Evolutionary conservation across 495 filamentous ascomycete genomes (phyloP).

Genomic region (Aspergillus indologenus): DNA sequence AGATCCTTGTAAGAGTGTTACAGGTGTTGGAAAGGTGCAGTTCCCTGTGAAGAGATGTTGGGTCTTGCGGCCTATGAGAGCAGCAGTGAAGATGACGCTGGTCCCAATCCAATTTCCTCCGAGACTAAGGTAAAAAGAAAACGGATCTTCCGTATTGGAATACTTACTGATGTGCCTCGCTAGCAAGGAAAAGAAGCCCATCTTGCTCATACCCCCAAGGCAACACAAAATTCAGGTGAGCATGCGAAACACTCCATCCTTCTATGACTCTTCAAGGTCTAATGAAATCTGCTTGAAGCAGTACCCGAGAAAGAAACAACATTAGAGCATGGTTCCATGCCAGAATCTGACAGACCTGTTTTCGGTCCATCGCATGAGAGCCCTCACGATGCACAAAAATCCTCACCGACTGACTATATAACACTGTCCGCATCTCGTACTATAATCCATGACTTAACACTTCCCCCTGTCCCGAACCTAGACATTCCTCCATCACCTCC

Average conservation of each 20-base stretch:
- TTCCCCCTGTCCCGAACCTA: conserved; percentile 76
- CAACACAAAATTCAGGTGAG: conserved; percentile 20
- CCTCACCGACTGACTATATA: conserved; percentile 48
- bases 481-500: conserved; percentile 84
- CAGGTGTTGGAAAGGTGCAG: not conserved
- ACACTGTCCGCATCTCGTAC: conserved; percentile 66
- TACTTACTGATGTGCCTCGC: too few species aligned
- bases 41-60: conserved; percentile 46
- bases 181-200: conserved; percentile 12
- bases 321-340: not conserved
- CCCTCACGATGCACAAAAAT: conserved; percentile 21
- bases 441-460: conserved; percentile 73
- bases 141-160: conserved; percentile 4
- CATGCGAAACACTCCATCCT: not conserved
- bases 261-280: not conserved
- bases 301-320: not conserved
- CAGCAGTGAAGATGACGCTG: conserved; percentile 70
- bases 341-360: conserved; percentile 38
- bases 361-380: conserved; percentile 41
- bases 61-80: conserved; percentile 70
- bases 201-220: conserved; percentile 6
- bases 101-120: conserved; percentile 14
- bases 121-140: conserved; percentile 19
- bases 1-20: too few species aligned
- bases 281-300: conserved; percentile 6